Conservation (phyloP, 2,329 filamentous ascomycete species). For the Taxawa tesnikishii region DNA sequence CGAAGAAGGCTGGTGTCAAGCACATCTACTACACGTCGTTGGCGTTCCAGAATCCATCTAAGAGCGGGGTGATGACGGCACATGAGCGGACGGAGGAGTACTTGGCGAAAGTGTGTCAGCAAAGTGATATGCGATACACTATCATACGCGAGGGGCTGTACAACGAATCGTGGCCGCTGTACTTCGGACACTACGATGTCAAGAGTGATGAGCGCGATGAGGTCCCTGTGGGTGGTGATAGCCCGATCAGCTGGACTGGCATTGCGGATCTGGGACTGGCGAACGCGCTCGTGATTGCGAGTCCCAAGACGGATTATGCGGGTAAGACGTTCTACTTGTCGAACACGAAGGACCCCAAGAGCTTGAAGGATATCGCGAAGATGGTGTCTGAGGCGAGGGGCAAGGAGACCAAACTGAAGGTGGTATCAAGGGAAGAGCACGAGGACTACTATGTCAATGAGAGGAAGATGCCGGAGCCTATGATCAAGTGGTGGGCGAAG, state of each 20-base stretch:
- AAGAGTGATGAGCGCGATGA: constrained; percentile 22
- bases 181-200: constrained; percentile 31
- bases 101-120: constrained; percentile 14
- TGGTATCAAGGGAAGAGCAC: constrained; percentile 26
- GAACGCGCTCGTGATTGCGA: constrained; percentile 26
- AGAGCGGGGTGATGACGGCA: constrained; percentile 32
- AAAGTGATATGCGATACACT: constrained; percentile 20
- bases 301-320: constrained; percentile 17
- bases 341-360: constrained; percentile 12
- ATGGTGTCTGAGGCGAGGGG: constrained; percentile 16
- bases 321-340: constrained; percentile 28
- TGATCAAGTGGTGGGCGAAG: constrained; percentile 34
- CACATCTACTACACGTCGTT: constrained; percentile 36
- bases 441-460: constrained; percentile 27
- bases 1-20: constrained; percentile 25
- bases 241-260: constrained; percentile 29
- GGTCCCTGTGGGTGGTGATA: constrained; percentile 27
- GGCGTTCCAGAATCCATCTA: constrained; percentile 27
- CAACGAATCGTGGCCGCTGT: constrained; percentile 35
- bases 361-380: constrained; percentile 15
- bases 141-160: constrained; percentile 33
- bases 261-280: constrained; percentile 31
- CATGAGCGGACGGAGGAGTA: constrained; percentile 33
- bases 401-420: constrained; percentile 21
- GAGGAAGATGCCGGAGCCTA: constrained; percentile 20